Evolutionary conservation across 2,329 filamentous ascomycete species (phyloP).

Genomic region (Huntiella moniliformis): DNA sequence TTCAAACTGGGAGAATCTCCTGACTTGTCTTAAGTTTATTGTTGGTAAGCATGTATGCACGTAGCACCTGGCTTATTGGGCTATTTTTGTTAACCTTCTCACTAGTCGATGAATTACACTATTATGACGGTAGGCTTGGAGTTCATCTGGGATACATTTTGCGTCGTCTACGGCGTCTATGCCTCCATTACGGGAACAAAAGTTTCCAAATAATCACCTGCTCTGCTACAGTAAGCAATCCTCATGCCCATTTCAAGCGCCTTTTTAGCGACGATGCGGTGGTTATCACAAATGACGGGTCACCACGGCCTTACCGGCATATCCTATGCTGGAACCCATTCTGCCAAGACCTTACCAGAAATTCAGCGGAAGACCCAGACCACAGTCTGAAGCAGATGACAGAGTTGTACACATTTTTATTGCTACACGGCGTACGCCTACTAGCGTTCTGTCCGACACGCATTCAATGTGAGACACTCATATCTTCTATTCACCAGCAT

Average conservation of each 20-base stretch:
- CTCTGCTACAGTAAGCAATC: constrained; percentile 90
- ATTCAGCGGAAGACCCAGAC: constrained; percentile 1
- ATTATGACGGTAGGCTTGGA: constrained; percentile 89
- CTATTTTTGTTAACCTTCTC: not conserved
- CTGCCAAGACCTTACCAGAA: not conserved
- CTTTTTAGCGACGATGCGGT: constrained; percentile 78
- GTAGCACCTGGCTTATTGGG: not conserved
- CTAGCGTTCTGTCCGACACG: constrained; percentile 85
- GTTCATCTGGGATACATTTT: constrained; percentile 91
- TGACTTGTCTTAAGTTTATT: constrained; percentile 79
- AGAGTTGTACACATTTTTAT: constrained; percentile 72
- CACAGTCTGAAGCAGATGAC: constrained; percentile 48
- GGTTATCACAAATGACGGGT: constrained; percentile 79
- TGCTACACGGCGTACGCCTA: constrained; percentile 72
- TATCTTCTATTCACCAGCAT: constrained; percentile 63
- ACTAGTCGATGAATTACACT: constrained; percentile 67
- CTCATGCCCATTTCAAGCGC: constrained; percentile 73
- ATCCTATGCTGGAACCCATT: constrained; percentile 7
- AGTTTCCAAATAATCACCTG: constrained; percentile 66
- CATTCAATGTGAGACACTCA: constrained; percentile 70
- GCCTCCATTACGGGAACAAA: constrained; percentile 73
- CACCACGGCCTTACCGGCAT: constrained; percentile 33
- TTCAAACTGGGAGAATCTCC: constrained; percentile 67
- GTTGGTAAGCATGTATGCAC: constrained; percentile 33
- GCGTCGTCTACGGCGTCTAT: constrained; percentile 70